A percentile compares a stretch with the other conserved stretches of the same genome.
These are phyloP conservation scores for Gilbertella persicaria DNA, from an alignment of 371 early-diverging fungal genomes.

Conservation along the genomic window DNA sequence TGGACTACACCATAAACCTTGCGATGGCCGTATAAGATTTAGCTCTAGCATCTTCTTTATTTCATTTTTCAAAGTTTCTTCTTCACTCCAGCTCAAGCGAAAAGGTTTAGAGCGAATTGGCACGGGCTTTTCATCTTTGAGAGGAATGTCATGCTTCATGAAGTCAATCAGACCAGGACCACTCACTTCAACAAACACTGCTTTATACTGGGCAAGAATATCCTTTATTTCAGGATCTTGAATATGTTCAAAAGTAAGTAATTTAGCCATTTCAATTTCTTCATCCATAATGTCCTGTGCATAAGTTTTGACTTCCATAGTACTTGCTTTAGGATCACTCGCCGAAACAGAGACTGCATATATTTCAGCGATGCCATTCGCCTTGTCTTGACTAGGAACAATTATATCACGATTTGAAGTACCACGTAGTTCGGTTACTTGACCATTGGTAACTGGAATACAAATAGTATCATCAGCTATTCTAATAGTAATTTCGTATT, in stretches of 20 bases:
- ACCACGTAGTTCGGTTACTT: neutral
- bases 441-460: neutral
- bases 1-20: slow-evolving; percentile 35
- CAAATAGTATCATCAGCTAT: neutral
- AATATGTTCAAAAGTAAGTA: neutral
- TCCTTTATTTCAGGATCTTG: neutral
- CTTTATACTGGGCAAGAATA: neutral
- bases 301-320: neutral
- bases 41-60: slow-evolving; percentile 7
- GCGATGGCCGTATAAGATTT: slow-evolving; percentile 13
- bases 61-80: slow-evolving; percentile 1
- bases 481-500: neutral
- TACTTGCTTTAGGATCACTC: neutral
- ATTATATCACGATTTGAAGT: neutral
- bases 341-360: neutral
- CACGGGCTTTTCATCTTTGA: neutral
- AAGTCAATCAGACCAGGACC: neutral
- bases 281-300: neutral
- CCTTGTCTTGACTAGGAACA: neutral
- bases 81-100: slow-evolving; percentile 15
- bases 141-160: neutral
- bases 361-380: neutral
- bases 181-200: neutral
- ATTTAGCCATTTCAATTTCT: neutral
- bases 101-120: slow-evolving; percentile 16